Percentiles rank a stretch among this genome's conserved stretches.
Conservation (phyloP, 345 rosid genomes). For the Camelina sativa region DNA sequence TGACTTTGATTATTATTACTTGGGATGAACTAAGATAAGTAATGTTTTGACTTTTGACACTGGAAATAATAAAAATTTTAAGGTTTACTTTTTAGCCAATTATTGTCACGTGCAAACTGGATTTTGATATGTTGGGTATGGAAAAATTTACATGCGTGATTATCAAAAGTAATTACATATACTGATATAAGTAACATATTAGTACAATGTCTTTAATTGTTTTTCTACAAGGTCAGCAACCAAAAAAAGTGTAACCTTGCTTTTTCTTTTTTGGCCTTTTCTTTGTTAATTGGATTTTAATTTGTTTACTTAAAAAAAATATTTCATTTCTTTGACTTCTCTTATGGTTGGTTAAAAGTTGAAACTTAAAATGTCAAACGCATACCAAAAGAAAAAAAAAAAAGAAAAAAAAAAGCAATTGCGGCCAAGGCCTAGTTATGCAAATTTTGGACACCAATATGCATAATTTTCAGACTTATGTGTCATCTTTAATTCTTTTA, state of each 20-base stretch:
- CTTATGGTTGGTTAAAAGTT: background rate
- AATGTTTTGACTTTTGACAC: conserved; percentile 9
- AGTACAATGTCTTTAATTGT: no score
- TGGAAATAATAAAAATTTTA: conserved; percentile 4
- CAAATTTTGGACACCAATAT: background rate
- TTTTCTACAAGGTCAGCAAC: conserved; percentile 1
- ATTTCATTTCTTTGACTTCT: background rate
- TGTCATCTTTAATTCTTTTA: background rate
- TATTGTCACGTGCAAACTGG: conserved; percentile 33
- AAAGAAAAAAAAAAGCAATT: background rate
- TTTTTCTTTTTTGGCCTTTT: background rate
- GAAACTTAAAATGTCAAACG: background rate
- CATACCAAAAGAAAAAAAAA: background rate
- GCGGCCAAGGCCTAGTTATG: background rate
- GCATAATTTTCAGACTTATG: background rate
- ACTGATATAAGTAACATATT: no score
- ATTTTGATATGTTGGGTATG: conserved; percentile 19
- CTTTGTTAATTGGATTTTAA: background rate
- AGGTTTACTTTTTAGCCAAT: conserved; percentile 30
- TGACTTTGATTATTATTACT: background rate
- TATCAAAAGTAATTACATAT: conserved; percentile 16
- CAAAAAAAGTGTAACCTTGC: conserved; percentile 4
- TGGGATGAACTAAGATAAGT: background rate
- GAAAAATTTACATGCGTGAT: conserved; percentile 37
- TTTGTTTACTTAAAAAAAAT: background rate